Base-by-base conservation (phyloP, 139 green algal species). In the Picochlorum sp. region DNA sequence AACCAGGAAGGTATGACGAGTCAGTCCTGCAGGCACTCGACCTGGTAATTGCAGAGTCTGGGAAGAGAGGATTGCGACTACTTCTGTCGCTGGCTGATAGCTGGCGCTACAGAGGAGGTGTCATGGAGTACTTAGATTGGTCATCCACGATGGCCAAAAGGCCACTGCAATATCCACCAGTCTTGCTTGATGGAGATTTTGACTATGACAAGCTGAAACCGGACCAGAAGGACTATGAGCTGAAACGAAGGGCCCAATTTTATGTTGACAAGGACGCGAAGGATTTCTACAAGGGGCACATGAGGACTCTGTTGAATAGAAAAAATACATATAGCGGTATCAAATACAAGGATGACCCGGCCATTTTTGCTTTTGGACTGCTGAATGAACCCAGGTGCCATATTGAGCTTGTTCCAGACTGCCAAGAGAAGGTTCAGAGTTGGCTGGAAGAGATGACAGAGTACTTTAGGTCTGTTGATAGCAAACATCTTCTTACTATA, bases 71-170 rank as follows among this genome's bases (percentile, higher is more conserved):
- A 1, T 57, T 93, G 88, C 73, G 75, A 43, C 65, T 72, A 20
- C 65, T 88, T 32, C 43, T 90, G n/a, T 76, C 67, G 1, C 59
- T 93, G n/a, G 52, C 74, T 2, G 79, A 93, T 72, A 86, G 86
- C 66, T 93, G 83, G 82, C 79, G 80, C 43, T 81, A 84, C 60
- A 2, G 12, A 64, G 70, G 53, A 13, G 65, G 68, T 30, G 60
- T 78, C 9, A 63, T 70, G 29, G 61, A 90, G 74, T 79, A 82
- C 20, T 57, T 90, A 35, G 81, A 90, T 64, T 88, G 77, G 76
- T 74, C 60, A 55, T 8, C 18, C 14, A 85, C 65, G 2, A 7
- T 28, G 37, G 26, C 50, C 7, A 14, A 33, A 0, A 56, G 50
- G 22, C n/a, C 8, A n/a, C 14, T 22, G 16, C 8, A 22, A 56